Evolutionary conservation across 2,329 filamentous ascomycete species (phyloP).

Genomic region (Arthrobotrys conoides): DNA sequence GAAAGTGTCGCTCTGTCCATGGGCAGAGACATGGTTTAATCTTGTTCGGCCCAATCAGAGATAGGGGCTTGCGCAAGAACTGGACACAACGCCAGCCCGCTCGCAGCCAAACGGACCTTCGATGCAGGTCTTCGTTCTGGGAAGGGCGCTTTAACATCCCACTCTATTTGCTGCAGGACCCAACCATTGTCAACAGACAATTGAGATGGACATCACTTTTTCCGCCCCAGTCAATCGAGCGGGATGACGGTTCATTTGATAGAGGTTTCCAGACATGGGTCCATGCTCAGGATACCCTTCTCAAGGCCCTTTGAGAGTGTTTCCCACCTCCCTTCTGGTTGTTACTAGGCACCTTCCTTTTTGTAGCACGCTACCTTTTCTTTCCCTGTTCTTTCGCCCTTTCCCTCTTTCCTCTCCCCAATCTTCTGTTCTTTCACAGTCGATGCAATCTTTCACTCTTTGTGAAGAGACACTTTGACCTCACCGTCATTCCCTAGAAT

Average conservation of each 20-base stretch:
- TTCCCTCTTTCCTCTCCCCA: constrained; percentile 31
- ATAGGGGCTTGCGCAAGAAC: constrained; percentile 58
- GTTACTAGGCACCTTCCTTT: constrained; percentile 52
- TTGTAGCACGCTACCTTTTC: constrained; percentile 45
- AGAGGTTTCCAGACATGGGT: constrained; percentile 52
- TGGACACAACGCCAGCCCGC: constrained; percentile 40
- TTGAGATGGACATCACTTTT: constrained; percentile 55
- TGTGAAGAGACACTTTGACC: constrained; percentile 54
- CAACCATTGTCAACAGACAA: constrained; percentile 49
- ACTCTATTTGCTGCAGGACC: constrained; percentile 55
- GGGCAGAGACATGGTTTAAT: constrained; percentile 49
- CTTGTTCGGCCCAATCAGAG: constrained; percentile 55
- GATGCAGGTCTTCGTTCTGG: constrained; percentile 27
- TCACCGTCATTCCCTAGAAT: constrained; percentile 58
- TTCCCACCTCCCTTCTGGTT: constrained; percentile 43
- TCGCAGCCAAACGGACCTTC: constrained; percentile 32
- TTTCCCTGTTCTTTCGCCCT: constrained; percentile 52
- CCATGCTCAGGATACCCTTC: constrained; percentile 46
- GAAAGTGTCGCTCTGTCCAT: constrained; percentile 45
- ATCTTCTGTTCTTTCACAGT: constrained; percentile 49
- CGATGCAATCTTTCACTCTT: constrained; percentile 53
- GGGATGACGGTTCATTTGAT: constrained; percentile 61
- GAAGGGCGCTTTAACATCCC: constrained; percentile 47
- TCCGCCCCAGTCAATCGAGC: constrained; percentile 51
- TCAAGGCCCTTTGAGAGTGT: constrained; percentile 47